Base-by-base conservation (phyloP, 2,329 filamentous ascomycete genomes). In the Fusarium nurragi region DNA sequence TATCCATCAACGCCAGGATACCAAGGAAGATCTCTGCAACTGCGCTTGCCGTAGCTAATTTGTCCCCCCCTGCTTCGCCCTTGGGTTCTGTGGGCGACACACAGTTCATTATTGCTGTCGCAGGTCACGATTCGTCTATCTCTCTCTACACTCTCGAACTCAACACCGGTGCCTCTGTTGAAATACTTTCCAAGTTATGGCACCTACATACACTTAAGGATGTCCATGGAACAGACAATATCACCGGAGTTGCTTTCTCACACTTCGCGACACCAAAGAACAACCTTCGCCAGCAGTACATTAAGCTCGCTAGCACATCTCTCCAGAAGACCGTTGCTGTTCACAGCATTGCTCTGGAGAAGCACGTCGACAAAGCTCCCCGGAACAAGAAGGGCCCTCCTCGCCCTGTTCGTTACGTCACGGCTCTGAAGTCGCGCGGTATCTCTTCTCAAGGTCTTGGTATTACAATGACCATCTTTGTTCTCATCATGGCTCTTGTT, bases 221-320 rank as follows among this genome's bases (percentile, higher is more conserved):
- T 21, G 85, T 84, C 13, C 87, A 89, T 70, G 73, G 70, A 39
- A 80, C 80, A 4, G 79, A 81, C 36, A 83, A 84, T 64, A 88
- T 90, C 67, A 88, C 88, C 4, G 81, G 82, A 40, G 72, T 90
- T 13, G 79, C 83, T 11, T 87, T 89, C 71, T 88, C 86, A 5
- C 78, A 78, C 53, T 89, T 89, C 74, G 73, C 76, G 21, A 79
- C 85, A 1, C 86, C 85, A n/a, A 80, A 84, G 62, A 79, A 69
- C 75, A 52, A 79, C 78, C 47, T 71, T 36, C 73, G 72, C 14
- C 66, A 71, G 45, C 77, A 77, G 46, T 72, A 59, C 71, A 80
- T 96, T 68, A 92, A 91, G 70, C 85, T 97, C 5, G 93, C 92
- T 26, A 94, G 91, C 43, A 90, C 92, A 37, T 93, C 90, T 45